These are phyloP conservation scores for Hemileia vastatrix DNA, from an alignment of 1,284 basidiomycete species.

Conservation along the genomic window DNA sequence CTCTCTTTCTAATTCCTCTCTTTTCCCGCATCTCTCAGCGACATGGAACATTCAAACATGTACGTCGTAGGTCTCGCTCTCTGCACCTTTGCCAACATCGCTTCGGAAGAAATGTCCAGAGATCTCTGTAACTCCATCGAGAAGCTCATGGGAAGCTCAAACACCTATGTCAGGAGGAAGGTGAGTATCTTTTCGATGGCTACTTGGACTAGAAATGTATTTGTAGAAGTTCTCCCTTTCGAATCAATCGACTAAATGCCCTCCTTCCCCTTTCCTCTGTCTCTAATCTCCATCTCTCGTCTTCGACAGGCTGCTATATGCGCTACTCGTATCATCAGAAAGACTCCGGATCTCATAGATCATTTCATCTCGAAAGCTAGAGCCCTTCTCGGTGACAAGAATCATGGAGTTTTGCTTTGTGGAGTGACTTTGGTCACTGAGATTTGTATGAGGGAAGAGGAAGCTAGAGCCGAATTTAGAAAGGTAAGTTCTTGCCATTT, in stretches of 20 bases:
- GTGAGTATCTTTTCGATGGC: slow-evolving; percentile 9
- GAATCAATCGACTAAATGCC: not conserved
- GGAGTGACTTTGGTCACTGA: slow-evolving; percentile 41
- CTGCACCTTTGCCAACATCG: slow-evolving; percentile 44
- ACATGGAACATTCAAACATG: slow-evolving; percentile 45
- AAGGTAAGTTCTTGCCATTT: slow-evolving; percentile 24
- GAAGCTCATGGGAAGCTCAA: slow-evolving; percentile 42
- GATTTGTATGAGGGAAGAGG: slow-evolving; percentile 35
- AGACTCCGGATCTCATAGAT: slow-evolving; percentile 43
- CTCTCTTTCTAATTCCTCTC: not conserved
- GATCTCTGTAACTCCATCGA: slow-evolving; percentile 41
- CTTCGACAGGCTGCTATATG: slow-evolving; percentile 35
- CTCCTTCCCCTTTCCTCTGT: not conserved
- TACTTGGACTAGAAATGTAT: no score
- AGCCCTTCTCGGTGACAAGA: slow-evolving; percentile 41
- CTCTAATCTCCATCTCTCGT: not conserved
- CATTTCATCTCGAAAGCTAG: slow-evolving; percentile 39
- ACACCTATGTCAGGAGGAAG: slow-evolving; percentile 43
- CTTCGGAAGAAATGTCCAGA: slow-evolving; percentile 43
- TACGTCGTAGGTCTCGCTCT: slow-evolving; percentile 43
- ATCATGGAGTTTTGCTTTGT: slow-evolving; percentile 43
- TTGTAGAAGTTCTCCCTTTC: not conserved
- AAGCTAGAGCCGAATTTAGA: slow-evolving; percentile 32
- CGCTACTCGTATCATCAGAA: slow-evolving; percentile 42
- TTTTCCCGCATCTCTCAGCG: slow-evolving; percentile 20